These are phyloP conservation scores for Mycena sanguinolenta DNA, from an alignment of 768 basidiomycete species.

Conservation along the genomic window DNA sequence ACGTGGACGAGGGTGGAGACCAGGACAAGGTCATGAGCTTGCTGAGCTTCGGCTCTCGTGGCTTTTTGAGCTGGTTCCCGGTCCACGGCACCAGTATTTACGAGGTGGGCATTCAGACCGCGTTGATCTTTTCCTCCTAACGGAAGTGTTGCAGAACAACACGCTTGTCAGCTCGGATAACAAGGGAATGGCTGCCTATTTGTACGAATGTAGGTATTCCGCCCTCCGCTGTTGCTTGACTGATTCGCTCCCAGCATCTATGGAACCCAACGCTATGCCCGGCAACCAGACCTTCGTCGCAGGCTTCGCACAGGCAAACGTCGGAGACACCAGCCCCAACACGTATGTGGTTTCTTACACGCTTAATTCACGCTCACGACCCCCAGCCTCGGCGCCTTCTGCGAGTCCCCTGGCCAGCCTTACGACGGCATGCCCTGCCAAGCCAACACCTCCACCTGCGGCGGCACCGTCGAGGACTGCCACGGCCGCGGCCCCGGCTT, in stretches of 20 bases:
- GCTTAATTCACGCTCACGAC: not conserved
- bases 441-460: conserved; percentile 81
- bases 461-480: conserved; percentile 76
- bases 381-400: conserved; percentile 75
- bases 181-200: conserved; percentile 80
- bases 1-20: conserved; percentile 63
- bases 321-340: conserved; percentile 85
- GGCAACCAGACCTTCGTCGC: conserved; percentile 81
- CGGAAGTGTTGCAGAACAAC: conserved; percentile 72
- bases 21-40: conserved; percentile 83
- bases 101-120: conserved; percentile 58
- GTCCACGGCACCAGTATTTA: conserved; percentile 89
- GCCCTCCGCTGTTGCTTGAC: not conserved
- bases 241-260: conserved; percentile 65
- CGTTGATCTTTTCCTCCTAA: not conserved
- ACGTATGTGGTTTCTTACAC: conserved; percentile 61
- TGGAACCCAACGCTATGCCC: conserved; percentile 75
- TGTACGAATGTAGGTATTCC: conserved; percentile 73
- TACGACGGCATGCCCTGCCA: conserved; percentile 79
- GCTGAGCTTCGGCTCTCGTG: conserved; percentile 74
- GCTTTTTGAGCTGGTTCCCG: conserved; percentile 81
- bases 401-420: conserved; percentile 79
- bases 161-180: conserved; percentile 82
- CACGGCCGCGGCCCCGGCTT: conserved; percentile 86
- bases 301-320: conserved; percentile 85